phyloP scores from a whole-genome alignment of 139 green algal species.

The Gonium pectorale region DNA sequence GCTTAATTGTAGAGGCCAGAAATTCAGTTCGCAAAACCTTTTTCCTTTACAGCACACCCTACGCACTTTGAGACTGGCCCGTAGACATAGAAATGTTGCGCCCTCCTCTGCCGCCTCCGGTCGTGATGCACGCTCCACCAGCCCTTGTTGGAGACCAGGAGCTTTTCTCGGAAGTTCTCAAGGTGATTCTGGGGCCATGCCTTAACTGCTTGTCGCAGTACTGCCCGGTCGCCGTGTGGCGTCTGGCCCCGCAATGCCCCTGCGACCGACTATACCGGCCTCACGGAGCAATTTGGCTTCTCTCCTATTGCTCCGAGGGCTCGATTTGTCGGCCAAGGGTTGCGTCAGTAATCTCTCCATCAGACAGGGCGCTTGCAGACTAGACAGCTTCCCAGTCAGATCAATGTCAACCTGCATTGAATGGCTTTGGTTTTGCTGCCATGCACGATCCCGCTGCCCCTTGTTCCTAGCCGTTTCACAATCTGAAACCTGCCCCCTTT shows the following conservation, averaged over 20 bases:
- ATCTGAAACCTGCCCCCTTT: neutral
- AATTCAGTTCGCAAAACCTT: too few species aligned
- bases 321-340: neutral
- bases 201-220: too few species aligned
- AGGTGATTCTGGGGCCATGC: neutral
- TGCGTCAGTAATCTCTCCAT: neutral
- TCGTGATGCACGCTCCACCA: neutral
- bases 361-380: neutral
- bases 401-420: neutral
- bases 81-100: neutral
- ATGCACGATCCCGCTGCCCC: neutral
- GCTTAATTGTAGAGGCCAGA: too few species aligned
- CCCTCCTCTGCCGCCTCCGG: neutral
- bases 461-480: neutral
- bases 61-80: too few species aligned
- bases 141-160: conserved; percentile 14
- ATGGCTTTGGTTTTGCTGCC: neutral
- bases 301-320: neutral
- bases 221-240: too few species aligned
- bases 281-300: neutral
- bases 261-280: neutral
- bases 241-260: neutral
- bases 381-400: neutral
- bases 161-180: conserved; percentile 32
- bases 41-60: too few species aligned